Base-by-base conservation (phyloP, 495 filamentous ascomycete genomes). In the Choiromyces venosus region DNA sequence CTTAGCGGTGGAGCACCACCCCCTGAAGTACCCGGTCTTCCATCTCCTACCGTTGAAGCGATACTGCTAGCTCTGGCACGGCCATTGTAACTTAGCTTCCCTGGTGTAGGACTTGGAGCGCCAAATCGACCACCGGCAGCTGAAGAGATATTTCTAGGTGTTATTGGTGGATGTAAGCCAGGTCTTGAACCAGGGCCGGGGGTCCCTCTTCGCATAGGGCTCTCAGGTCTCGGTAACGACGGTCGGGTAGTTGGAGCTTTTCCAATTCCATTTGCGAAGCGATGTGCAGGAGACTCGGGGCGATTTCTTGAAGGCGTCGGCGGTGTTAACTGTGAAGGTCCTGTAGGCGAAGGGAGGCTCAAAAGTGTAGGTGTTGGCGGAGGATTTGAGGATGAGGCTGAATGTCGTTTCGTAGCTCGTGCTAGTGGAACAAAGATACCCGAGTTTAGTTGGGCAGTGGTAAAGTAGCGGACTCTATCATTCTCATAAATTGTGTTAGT, bases 381-480 rank as follows among this genome's bases (percentile, higher is more conserved):
- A 25, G 89, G 90, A 78, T 83, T 85, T 33, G 87, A 87, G 71
- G 85, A 86, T 70, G 84, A 86, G 64, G 85, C 88, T 75, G 87
- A 90, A 72, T 86, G 83, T 64, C 89, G 88, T 80, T 91, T 94
- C 76, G 87, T 86, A 64, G 91, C 91, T 82, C 94, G 94, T 82
- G 91, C 91, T 70, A 96, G 87, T 16, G 95, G 96, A 7, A 99
- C 87, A 80, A 99, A 99, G 79, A 99, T 98, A 39, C 95, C 95
- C 9, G 94, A 88, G 38, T 92, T 92, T 18, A 90, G 87, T 44
- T 88, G 83, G 2, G 88, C 87, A 10, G 96, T 97, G 5, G 85
- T 86, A 81, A 99, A 99, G 84, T 99, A 99, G 69, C 86, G 88
- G 39, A 89, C 83, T 68, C 91, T 94, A 80, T 25, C 46, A 12